Base-by-base conservation (phyloP, 2,329 filamentous ascomycete species). In the Aspergillus niger region DNA sequence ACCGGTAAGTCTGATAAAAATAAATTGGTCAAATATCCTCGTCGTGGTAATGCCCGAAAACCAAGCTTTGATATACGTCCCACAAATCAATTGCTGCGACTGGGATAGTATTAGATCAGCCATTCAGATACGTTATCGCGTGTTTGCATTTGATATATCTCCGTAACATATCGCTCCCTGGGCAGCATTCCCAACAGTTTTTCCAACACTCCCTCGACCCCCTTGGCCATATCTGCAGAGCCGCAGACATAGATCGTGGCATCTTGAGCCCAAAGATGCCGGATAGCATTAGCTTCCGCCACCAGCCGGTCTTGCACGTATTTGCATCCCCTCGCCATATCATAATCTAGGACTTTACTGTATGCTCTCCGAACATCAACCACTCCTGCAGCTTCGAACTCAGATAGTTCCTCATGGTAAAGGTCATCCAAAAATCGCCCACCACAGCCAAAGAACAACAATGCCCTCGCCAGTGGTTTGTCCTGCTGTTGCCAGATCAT, bases 231-330 rank as follows among this genome's bases (percentile, higher is more conserved):
- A 6, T 8, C 8, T 36, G 11, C 26, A 17, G 30, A 30, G 20
- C 89, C 89, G 69, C 89, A 91, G 1, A 90, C 82, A 67, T 85
- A 91, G 0, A 89, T 75, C 68, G 83, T 83, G 0, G 86, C 82
- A 0, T 80, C 82, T 8, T 71, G 62, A 0, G 78, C 72, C 60
- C 81, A 85, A 41, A 85, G 65, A 41, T 76, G 70, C 5, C 77
- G 66, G 3, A 83, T 70, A 5, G 81, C 76, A 13, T 74, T 72
- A 0, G 78, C 70, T 24, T 86, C 81, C 30, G 75, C 72, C 66
- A 78, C 80, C 57, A 86, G 62, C 10, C 79, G 70, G 53, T 86
- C 82, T 64, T 85, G 83, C 2, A 85, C 82, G 5, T 54, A 54
- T 61, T 85, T 80, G 63, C 79, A 79, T 0, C 82, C 86, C 5